These are phyloP conservation scores for Talaromyces islandicus DNA, from an alignment of 2,329 filamentous ascomycete genomes.

Conservation along the genomic window DNA sequence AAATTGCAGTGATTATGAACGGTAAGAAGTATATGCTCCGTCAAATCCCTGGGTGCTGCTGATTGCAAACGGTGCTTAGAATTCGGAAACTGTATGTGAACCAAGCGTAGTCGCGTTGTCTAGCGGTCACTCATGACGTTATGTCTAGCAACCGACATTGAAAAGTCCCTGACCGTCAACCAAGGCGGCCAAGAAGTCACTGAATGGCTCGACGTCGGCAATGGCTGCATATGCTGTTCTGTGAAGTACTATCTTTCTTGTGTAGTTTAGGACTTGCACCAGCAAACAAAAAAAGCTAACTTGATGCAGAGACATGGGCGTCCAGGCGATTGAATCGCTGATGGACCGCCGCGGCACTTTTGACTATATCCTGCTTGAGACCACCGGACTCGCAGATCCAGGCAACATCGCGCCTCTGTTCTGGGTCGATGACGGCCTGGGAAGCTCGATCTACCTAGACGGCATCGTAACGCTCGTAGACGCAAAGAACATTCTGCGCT, in stretches of 20 bases:
- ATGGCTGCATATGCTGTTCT: slow-evolving; percentile 96
- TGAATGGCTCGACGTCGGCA: slow-evolving; percentile 93
- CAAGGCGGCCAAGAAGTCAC: slow-evolving; percentile 75
- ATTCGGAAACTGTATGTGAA: slow-evolving; percentile 68
- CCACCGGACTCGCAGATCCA: slow-evolving; percentile 88
- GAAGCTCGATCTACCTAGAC: slow-evolving; percentile 92
- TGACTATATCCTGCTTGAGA: slow-evolving; percentile 96
- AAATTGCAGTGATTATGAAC: slow-evolving; percentile 96
- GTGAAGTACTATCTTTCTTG: slow-evolving; percentile 62
- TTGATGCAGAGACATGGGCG: slow-evolving; percentile 68
- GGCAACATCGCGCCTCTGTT: slow-evolving; percentile 94
- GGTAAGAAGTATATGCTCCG: slow-evolving; percentile 47
- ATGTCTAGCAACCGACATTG: slow-evolving; percentile 73
- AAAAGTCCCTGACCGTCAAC: slow-evolving; percentile 89
- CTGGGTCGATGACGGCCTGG: slow-evolving; percentile 94
- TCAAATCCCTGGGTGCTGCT: neutral
- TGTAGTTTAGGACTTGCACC: neutral
- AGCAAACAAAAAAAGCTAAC: neutral
- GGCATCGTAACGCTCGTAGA: slow-evolving; percentile 95
- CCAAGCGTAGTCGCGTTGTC: neutral
- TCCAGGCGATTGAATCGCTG: slow-evolving; percentile 88
- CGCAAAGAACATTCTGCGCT: slow-evolving; percentile 81
- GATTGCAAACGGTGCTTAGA: slow-evolving; percentile 44
- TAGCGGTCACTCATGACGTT: neutral
- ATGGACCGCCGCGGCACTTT: slow-evolving; percentile 93